Conservation (phyloP, 495 filamentous ascomycete genomes). For the Filosporella fistucella region DNA sequence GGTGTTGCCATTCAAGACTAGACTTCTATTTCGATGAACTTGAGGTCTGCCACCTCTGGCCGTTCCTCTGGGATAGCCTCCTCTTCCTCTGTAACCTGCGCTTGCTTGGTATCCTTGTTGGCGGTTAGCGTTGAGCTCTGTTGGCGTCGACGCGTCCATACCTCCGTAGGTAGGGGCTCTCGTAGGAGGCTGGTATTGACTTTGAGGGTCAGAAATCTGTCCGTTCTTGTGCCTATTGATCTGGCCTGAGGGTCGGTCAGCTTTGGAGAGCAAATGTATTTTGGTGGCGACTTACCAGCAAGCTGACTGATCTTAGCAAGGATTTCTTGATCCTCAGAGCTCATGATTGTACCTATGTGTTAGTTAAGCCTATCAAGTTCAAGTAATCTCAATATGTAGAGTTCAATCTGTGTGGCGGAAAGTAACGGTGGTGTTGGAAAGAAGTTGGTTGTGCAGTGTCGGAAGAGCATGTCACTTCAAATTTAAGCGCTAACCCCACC, state of each 20-base stretch:
- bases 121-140: slow-evolving; percentile 6
- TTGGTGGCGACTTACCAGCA: slow-evolving; percentile 51
- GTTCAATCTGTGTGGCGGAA: background rate
- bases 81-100: slow-evolving; percentile 22
- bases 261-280: background rate
- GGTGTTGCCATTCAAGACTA: slow-evolving; percentile 60
- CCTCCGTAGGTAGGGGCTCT: slow-evolving; percentile 8
- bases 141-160: slow-evolving; percentile 8
- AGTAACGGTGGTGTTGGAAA: background rate
- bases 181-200: background rate
- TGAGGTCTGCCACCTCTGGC: slow-evolving; percentile 33
- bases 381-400: no score
- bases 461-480: no score
- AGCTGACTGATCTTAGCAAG: slow-evolving; percentile 71
- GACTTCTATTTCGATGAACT: slow-evolving; percentile 64
- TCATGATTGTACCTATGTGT: slow-evolving; percentile 18
- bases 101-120: slow-evolving; percentile 22
- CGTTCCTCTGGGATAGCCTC: slow-evolving; percentile 35
- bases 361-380: no score
- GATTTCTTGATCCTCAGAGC: slow-evolving; percentile 55
- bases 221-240: slow-evolving; percentile 75
- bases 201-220: slow-evolving; percentile 10
- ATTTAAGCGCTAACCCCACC: no score
- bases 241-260: slow-evolving; percentile 48
- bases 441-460: background rate